Percentiles rank a stretch among this genome's conserved stretches.
These are phyloP conservation scores for Exophiala oligosperma DNA, from an alignment of 2,329 filamentous ascomycete species.

Conservation along the genomic window DNA sequence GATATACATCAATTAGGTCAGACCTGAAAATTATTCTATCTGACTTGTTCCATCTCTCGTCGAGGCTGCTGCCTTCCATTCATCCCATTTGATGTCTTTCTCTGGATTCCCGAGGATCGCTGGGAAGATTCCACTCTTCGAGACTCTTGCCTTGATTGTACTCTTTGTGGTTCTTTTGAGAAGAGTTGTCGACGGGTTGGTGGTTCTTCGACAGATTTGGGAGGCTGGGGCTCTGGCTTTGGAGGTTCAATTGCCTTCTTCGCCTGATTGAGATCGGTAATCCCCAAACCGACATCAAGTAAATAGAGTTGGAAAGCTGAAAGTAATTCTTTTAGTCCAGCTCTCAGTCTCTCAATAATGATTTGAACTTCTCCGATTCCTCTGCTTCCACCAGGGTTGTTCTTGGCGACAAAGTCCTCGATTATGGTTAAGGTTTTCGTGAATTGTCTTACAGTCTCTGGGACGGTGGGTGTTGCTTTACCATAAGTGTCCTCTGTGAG, in stretches of 20 bases:
- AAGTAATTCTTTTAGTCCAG: slow-evolving; percentile 65
- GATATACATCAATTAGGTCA: neutral
- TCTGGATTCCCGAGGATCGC: neutral
- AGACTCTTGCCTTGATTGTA: neutral
- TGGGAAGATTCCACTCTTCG: slow-evolving; percentile 4
- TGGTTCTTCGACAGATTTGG: slow-evolving; percentile 4
- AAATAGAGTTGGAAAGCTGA: slow-evolving; percentile 73
- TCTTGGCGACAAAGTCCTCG: slow-evolving; percentile 65
- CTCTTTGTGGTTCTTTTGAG: slow-evolving; percentile 6
- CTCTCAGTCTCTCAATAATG: slow-evolving; percentile 64
- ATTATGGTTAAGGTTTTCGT: slow-evolving; percentile 68
- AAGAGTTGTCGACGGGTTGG: slow-evolving; percentile 11
- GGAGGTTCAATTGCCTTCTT: slow-evolving; percentile 57
- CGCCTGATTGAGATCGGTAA: slow-evolving; percentile 71
- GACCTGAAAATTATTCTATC: slow-evolving; percentile 1
- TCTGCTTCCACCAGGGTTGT: slow-evolving; percentile 47
- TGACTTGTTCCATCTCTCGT: slow-evolving; percentile 25
- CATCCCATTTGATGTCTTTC: neutral
- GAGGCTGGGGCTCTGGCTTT: slow-evolving; percentile 6
- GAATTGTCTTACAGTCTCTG: slow-evolving; percentile 70
- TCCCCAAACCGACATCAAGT: slow-evolving; percentile 66
- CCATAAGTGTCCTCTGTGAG: slow-evolving; percentile 80
- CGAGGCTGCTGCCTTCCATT: slow-evolving; percentile 11
- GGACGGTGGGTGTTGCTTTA: slow-evolving; percentile 80
- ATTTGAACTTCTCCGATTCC: slow-evolving; percentile 64